Conservation (phyloP, 257 asterid genomes). For the Pogostemon cablin region DNA sequence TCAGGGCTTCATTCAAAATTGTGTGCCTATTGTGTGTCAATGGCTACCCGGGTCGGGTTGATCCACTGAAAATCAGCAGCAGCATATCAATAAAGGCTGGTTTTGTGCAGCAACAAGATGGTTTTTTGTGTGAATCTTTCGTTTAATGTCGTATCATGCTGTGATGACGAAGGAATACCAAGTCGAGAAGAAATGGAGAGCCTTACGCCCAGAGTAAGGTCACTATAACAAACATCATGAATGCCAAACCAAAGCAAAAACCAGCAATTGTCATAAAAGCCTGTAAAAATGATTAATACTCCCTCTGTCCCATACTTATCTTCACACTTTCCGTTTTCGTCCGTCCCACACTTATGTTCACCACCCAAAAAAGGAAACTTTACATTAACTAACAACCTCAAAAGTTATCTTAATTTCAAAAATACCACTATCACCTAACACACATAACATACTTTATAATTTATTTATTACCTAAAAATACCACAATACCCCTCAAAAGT, state of each 20-base stretch:
- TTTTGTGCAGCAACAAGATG: neutral
- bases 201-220: conserved; percentile 73
- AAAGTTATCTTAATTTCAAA: no score
- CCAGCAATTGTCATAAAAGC: conserved; percentile 66
- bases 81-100: neutral
- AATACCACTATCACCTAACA: no score
- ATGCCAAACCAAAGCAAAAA: conserved; percentile 75
- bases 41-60: neutral
- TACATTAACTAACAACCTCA: no score
- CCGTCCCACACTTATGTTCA: no score
- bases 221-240: conserved; percentile 62
- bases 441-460: no score
- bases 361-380: no score
- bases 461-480: no score
- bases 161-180: neutral
- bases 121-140: neutral
- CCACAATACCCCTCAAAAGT: no score
- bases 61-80: neutral
- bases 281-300: conserved; percentile 38
- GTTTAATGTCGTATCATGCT: neutral
- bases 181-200: neutral
- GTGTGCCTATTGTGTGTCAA: neutral
- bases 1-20: neutral
- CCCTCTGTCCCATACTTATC: no score
- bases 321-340: no score